Evolutionary conservation across 1,139 yeast species (phyloP), one percentile per base, ranked within the genome.

Genomic region (Lodderomyces orthopsilosis): DNA sequence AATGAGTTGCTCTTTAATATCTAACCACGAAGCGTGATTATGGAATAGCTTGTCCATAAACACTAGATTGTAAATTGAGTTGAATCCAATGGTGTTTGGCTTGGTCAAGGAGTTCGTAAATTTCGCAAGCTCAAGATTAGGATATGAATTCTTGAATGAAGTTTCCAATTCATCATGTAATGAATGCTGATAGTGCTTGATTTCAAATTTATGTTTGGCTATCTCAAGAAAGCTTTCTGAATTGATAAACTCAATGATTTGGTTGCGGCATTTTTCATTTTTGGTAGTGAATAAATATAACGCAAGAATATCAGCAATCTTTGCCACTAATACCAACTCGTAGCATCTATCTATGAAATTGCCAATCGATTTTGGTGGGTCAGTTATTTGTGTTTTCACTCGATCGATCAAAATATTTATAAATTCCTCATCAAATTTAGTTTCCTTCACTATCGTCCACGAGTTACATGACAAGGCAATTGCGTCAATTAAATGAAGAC

Each of bases 241-340:
- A 30, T 68, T 63, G 32, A 84, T 56, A 17, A 79, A 61, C 2
- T 66, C 57, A 21, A 71, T 61, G 9, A 87, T 74, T 30, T 74
- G 67, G 15, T 65, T 58, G 43, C 65, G 56, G 64, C 70, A 57
- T 44, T 58, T 55, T 9, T 62, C 61, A 45, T 75, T 74, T 32
- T 74, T 68, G 1, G 83, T 72, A 1, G 88, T 82, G 62, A 81
- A 87, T 28, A 87, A 64, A 45, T 84, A 78, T 33, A 88, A 68
- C 0, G 96, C 89, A 47, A 89, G 70, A 8, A 89, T 81, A 52
- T 86, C 93, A 4, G 87, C 77, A 14, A 87, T 78, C 53, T 83
- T 81, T 1, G 95, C 79, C 4, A 81, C 68, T 41, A 84, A 64
- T 44, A 77, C 77, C 50, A 77, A 74, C 42, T 77, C 76, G 52